Evolutionary conservation across 148 eudicot genomes (phyloP), one percentile per base, ranked within the genome.

Genomic region (Rhododendron vialii): DNA sequence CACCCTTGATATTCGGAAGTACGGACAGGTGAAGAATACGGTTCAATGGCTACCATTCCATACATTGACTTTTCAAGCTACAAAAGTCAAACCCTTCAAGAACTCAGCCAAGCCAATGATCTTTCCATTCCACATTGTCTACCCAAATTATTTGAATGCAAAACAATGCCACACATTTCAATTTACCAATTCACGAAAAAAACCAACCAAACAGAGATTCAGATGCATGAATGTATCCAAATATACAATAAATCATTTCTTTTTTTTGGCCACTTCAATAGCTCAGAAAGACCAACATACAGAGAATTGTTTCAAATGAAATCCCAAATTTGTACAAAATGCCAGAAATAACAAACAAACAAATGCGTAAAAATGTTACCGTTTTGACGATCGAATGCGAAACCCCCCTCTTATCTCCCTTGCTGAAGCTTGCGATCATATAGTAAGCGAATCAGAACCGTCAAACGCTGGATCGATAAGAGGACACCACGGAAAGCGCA

Each of bases 341-440:
- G 53, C 15, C 6, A 82, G 43, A 36, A 57, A 43, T n/a, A 43
- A 65, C 22, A 13, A 11, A 3, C 35, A 47, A 24, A n/a, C 0
- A 14, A 47, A 12, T 4, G 78, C 8, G 30, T 24, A 36, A 50
- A 45, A 55, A 57, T 22, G 82, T 53, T 13, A 84, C 80, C 26
- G 77, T 75, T 9, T 74, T 55, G 1, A n/a, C 5, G 79, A 84
- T 71, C 24, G 30, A 84, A 48, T 20, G 80, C 85, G 47, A 50
- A 41, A 59, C 28, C 24, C n/a, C 28, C 61, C 59, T 28, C 41
- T 15, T 2, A 36, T 20, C 35, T 55, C 50, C 53, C 69, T 33
- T 3, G 55, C 53, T 41, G 82, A 38, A 77, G 86, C 30, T 85
- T 17, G 36, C 41, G 86, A 77, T 77, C 86, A 41, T 57, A 55